phyloP scores from a whole-genome alignment of 2,329 filamentous ascomycete genomes.

The Nemania serpens region DNA sequence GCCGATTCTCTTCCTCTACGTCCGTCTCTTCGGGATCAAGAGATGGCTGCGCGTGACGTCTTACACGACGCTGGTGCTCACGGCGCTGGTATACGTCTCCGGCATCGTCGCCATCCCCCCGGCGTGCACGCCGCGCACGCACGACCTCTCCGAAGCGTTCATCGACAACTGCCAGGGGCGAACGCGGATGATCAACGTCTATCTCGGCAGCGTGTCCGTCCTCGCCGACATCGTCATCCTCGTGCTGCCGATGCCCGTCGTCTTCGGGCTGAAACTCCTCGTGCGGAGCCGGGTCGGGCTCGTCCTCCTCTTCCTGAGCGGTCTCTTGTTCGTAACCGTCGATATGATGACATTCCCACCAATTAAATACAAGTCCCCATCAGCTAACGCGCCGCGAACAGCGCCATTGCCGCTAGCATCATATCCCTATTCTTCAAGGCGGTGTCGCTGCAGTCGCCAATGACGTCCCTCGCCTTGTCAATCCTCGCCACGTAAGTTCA shows the following conservation, averaged over 20 bases:
- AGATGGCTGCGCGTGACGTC: conserved; percentile 23
- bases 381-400: background rate
- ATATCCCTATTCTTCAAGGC: conserved; percentile 25
- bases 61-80: conserved; percentile 16
- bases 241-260: conserved; percentile 24
- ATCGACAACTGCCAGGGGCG: conserved; percentile 19
- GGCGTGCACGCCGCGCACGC: conserved; percentile 22
- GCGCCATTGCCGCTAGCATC: conserved; percentile 22
- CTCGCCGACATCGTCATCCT: conserved; percentile 26
- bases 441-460: conserved; percentile 5
- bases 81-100: conserved; percentile 9
- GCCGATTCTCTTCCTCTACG: conserved; percentile 27
- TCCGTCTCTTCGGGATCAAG: conserved; percentile 28
- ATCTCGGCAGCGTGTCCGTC: conserved; percentile 20
- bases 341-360: background rate
- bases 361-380: background rate
- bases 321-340: conserved; percentile 21
- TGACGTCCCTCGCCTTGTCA: conserved; percentile 23
- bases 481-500: conserved; percentile 25
- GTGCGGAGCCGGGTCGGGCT: conserved; percentile 22
- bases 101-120: conserved; percentile 18
- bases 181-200: conserved; percentile 21
- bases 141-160: conserved; percentile 10
- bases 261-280: conserved; percentile 25
- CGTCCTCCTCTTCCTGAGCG: conserved; percentile 23